Evolutionary conservation across 306 rosid genomes (phyloP), one percentile per base, ranked within the genome.

Genomic region (Cicer chorassanicum): DNA sequence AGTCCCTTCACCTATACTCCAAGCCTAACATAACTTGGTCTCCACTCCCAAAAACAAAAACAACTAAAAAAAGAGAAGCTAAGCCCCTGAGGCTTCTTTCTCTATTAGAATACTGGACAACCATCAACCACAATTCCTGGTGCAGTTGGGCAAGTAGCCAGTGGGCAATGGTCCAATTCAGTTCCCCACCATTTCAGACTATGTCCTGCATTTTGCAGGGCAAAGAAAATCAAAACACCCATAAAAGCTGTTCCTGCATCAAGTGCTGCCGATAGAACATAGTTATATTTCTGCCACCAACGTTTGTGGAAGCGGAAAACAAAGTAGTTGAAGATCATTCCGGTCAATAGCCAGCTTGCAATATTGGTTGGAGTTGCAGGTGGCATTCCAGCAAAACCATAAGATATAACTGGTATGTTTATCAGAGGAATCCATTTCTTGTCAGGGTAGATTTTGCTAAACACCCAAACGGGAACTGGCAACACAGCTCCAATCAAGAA

Each of bases 211-310:
- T 95, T 95, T 70, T 92, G 99, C 74, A 95, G 56, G 0, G 87
- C 91, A 36, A 95, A 90, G 89, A 95, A 95, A 18, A 95, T 49
- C 1, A 95, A 75, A 38, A 95, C 99, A 6, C 93, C 99, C 99
- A 95, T 95, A 71, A 95, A 90, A 15, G 98, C 99, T 0, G 99
- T 95, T 34, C 99, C 99, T 0, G 99, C 98, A 78, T 95, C 99
- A 24, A 95, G 76, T 38, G 98, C 99, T 0, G 98, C 99, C 0
- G 98, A 95, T 15, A 95, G 91, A 7, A 95, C 86, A 49, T 95
- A 95, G 57, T 95, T 95, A 71, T 95, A 95, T 68, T 89, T 95
- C 86, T 92, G 98, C 99, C 99, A 95, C 99, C 99, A 95, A 10
- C 90, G 85, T 65, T 90, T 90, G 75, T 86, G 91, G 84, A 80